Percentiles rank a stretch among this genome's conserved stretches.
Evolutionary conservation across 345 rosid genomes (phyloP).

Genomic region (Ceriops zippeliana): DNA sequence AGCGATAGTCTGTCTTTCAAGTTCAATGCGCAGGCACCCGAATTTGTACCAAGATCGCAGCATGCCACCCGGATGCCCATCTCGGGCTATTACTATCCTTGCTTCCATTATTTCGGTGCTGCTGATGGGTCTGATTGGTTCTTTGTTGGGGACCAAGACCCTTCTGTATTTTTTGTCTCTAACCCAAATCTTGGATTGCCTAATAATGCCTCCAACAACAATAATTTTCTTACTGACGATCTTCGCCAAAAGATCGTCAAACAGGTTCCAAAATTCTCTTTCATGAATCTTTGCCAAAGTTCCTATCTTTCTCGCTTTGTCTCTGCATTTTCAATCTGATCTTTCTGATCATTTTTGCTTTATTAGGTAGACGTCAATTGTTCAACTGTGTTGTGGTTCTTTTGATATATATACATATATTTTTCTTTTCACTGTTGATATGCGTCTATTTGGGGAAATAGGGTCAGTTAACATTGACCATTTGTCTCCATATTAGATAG

Average conservation of each 20-base stretch:
- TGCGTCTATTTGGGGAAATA: too few relatives aligned
- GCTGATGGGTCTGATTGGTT: slow-evolving; percentile 71
- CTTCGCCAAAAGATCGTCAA: slow-evolving; percentile 78
- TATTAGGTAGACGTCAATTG: background rate
- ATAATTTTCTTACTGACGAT: slow-evolving; percentile 54
- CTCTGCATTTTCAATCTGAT: background rate
- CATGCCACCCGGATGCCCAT: slow-evolving; percentile 39
- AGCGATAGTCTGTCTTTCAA: slow-evolving; percentile 46
- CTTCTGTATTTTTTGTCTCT: slow-evolving; percentile 45
- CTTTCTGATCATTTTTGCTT: background rate
- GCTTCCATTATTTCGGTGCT: slow-evolving; percentile 53
- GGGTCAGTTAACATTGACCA: too few relatives aligned
- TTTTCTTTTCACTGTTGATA: too few relatives aligned
- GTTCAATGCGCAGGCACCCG: slow-evolving; percentile 91
- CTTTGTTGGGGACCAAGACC: slow-evolving; percentile 69
- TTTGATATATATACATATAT: too few relatives aligned
- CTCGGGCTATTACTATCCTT: slow-evolving; percentile 69
- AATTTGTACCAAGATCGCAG: slow-evolving; percentile 73
- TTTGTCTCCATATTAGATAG: too few relatives aligned
- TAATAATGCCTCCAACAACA: slow-evolving; percentile 36
- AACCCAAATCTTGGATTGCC: slow-evolving; percentile 45
- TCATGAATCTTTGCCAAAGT: background rate
- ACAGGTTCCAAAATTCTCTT: slow-evolving; percentile 47
- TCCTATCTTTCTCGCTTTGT: background rate
- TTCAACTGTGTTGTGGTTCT: too few relatives aligned